Conservation (phyloP, 306 rosid genomes). For the Vigna radiata region DNA sequence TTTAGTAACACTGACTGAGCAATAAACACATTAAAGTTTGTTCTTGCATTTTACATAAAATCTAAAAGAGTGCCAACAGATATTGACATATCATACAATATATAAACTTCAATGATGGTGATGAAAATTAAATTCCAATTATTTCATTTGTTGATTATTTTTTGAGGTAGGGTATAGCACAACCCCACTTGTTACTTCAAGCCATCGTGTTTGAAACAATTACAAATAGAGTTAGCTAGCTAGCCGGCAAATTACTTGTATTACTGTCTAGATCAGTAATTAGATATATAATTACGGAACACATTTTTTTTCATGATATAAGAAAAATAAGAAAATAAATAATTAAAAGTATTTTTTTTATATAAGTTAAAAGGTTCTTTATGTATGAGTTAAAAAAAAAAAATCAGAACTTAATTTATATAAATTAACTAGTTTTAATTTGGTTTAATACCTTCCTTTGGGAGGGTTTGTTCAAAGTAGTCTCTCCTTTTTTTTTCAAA, state of each 20-base stretch:
- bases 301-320: too few species aligned
- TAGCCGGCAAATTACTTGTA: constrained; percentile 3
- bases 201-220: not conserved
- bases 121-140: not conserved
- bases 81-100: not conserved
- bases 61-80: constrained; percentile 27
- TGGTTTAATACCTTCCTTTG: too few species aligned
- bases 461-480: too few species aligned
- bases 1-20: not conserved
- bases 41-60: constrained; percentile 5
- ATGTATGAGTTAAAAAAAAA: too few species aligned
- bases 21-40: not conserved
- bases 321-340: too few species aligned
- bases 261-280: not conserved
- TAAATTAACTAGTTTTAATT: too few species aligned
- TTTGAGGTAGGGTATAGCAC: constrained; percentile 8
- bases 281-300: too few species aligned
- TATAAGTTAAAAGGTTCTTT: too few species aligned
- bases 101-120: constrained; percentile 2
- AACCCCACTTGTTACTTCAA: constrained; percentile 10
- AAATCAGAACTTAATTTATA: too few species aligned
- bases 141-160: constrained; percentile 5
- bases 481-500: too few species aligned
- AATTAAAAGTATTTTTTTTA: too few species aligned
- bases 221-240: not conserved